Conservation (phyloP, 192 early-diverging fungal species). For the Backusella parvicylindrica region DNA sequence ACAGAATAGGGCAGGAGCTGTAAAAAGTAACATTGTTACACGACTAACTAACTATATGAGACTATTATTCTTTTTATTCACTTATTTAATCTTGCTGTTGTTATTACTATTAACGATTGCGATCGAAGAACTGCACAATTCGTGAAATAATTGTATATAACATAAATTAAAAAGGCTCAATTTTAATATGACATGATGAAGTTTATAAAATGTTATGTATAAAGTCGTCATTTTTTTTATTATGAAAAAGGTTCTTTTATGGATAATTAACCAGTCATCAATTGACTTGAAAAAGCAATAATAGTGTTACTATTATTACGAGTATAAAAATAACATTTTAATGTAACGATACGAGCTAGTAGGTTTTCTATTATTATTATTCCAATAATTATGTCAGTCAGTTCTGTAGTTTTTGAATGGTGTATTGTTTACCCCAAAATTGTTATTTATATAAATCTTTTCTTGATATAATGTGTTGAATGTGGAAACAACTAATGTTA, state of each 20-base stretch:
- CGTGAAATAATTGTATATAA: not conserved
- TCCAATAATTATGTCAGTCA: not conserved
- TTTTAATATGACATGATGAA: too few relatives aligned
- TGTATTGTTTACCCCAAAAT: not conserved
- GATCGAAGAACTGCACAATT: not conserved
- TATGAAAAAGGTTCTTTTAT: not conserved
- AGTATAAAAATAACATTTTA: not conserved
- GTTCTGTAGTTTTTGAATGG: not conserved
- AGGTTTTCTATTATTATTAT: not conserved
- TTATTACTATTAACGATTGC: not conserved
- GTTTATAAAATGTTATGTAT: not conserved
- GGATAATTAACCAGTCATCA: not conserved
- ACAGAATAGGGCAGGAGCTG: not conserved
- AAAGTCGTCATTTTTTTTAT: not conserved
- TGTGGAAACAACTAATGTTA: not conserved
- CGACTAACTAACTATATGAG: not conserved
- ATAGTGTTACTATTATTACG: not conserved
- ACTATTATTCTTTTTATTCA: not conserved
- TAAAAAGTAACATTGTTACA: not conserved
- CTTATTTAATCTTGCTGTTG: not conserved
- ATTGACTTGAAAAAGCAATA: not conserved
- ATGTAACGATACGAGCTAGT: not conserved
- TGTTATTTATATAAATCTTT: too few relatives aligned
- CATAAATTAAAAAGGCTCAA: too few relatives aligned
- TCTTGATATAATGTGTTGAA: too few relatives aligned